Evolutionary conservation across 2,329 filamentous ascomycete genomes (phyloP), one percentile per base, ranked within the genome.

Genomic region (Penicillium sp.): DNA sequence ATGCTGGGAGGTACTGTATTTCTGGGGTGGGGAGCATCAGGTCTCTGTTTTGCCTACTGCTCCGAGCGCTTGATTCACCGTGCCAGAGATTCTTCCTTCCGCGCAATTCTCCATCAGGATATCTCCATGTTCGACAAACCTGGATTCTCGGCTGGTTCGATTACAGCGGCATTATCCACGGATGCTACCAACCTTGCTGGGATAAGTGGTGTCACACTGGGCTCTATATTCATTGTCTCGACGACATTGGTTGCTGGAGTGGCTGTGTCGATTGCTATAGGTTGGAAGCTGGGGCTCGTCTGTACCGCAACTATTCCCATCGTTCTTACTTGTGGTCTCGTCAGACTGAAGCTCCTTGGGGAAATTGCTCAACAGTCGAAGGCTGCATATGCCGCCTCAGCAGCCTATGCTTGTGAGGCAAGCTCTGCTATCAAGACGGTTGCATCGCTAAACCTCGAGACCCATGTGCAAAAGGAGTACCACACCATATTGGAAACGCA

Each of bases 91-190:
- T 80, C 80, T 52, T 88, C 91, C 5, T 97, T 99, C 78, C 82
- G 92, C 32, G 82, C 87, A 25, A 91, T 97, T 77, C 84, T 97
- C 49, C 89, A 91, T 60, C 93, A 97, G 73, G 94, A 97, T 59
- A 92, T 97, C 54, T 79, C 85, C 27, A 97, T 92, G 73, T 97
- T 96, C 65, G 93, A 97, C 72, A 82, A 81, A 45, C 89, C 95
- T 59, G 88, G 92, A 70, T 96, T 97, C 70, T 91, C 89, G 4
- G 86, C 91, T 7, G 93, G 93, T 61, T 88, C 91, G 0, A 77
- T 97, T 63, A 96, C 91, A 0, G 89, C 89, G 0, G 93, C 96
- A 74, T 78, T 97, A 15, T 92, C 90, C 3, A 94, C 90, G 0
- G 89, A 96, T 73, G 31, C 45, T 2, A 46, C 45, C 15, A 46